Evolutionary conservation across 1,139 yeast species (phyloP).

Genomic region (Saccharomycopsis phalli): DNA sequence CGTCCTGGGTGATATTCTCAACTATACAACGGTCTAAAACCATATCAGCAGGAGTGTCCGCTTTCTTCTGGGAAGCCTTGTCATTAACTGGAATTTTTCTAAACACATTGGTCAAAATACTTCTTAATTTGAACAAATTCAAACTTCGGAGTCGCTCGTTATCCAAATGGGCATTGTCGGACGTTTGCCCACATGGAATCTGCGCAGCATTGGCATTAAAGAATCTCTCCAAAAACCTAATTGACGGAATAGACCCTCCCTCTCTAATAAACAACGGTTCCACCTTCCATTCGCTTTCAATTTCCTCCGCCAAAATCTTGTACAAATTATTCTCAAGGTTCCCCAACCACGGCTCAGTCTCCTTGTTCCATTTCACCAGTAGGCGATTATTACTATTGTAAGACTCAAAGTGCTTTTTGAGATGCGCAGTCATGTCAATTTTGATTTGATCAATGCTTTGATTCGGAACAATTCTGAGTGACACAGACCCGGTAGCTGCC

Average conservation of each 20-base stretch:
- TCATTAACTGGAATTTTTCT: conserved; percentile 28
- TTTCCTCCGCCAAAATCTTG: conserved; percentile 49
- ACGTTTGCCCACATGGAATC: conserved; percentile 91
- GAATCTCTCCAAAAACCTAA: conserved; percentile 72
- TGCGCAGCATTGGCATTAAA: conserved; percentile 89
- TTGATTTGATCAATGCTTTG: conserved; percentile 62
- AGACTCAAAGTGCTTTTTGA: conserved; percentile 37
- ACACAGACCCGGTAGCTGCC: conserved; percentile 63
- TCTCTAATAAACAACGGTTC: conserved; percentile 81
- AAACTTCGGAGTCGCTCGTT: conserved; percentile 76
- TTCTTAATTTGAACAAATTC: conserved; percentile 67
- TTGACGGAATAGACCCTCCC: conserved; percentile 94
- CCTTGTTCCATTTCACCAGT: conserved; percentile 55
- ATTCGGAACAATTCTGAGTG: conserved; percentile 83
- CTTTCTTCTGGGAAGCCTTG: not conserved
- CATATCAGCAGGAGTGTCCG: not conserved
- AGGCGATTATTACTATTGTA: conserved; percentile 55
- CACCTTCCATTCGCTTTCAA: conserved; percentile 54
- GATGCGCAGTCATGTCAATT: conserved; percentile 35
- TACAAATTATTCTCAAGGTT: conserved; percentile 72
- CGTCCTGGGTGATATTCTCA: not conserved
- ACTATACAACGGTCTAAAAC: not conserved
- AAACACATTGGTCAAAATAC: conserved; percentile 50
- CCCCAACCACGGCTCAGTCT: conserved; percentile 96
- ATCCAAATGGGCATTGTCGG: conserved; percentile 88